These are phyloP conservation scores for Linanthus parryae DNA, from an alignment of 148 eudicot genomes.

Conservation along the genomic window DNA sequence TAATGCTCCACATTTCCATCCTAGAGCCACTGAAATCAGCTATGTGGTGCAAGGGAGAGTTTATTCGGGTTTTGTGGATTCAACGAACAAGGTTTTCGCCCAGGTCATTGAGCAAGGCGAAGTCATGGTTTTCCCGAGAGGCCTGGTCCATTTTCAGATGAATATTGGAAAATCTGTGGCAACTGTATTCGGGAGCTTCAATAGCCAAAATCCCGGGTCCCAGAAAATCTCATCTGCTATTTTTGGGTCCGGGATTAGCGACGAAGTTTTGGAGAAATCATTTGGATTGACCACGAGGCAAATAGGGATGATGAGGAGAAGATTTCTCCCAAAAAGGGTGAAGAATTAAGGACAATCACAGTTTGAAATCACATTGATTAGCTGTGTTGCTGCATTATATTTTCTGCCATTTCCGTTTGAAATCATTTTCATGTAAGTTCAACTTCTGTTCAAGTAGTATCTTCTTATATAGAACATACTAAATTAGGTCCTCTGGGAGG, in stretches of 20 bases:
- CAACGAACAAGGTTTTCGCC: conserved; percentile 31
- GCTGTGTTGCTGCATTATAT: too few species aligned
- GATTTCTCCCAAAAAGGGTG: conserved; percentile 18
- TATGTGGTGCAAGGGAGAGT: conserved; percentile 31
- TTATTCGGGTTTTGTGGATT: conserved; percentile 40
- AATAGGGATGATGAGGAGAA: conserved; percentile 17
- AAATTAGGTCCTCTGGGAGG: too few species aligned
- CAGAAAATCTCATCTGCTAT: conserved; percentile 27
- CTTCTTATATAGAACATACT: too few species aligned
- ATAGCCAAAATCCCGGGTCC: conserved; percentile 46
- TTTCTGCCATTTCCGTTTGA: too few species aligned
- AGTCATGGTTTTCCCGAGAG: conserved; percentile 49
- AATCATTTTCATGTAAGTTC: too few species aligned
- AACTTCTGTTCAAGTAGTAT: too few species aligned
- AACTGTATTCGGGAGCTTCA: conserved; percentile 36
- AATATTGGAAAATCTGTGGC: conserved; percentile 29
- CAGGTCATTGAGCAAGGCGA: conserved; percentile 37
- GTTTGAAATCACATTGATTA: too few species aligned
- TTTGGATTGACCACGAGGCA: conserved; percentile 23
- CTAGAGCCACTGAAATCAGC: conserved; percentile 39
- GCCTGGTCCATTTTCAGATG: conserved; percentile 48
- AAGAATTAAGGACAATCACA: not conserved
- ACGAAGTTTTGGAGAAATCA: conserved; percentile 24
- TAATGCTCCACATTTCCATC: conserved; percentile 47
- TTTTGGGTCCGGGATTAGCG: conserved; percentile 27